A percentile compares a stretch with the other conserved stretches of the same genome.
These are phyloP conservation scores for Pythium monospermum DNA, from an alignment of 352 stramenopile genomes.

Conservation along the genomic window DNA sequence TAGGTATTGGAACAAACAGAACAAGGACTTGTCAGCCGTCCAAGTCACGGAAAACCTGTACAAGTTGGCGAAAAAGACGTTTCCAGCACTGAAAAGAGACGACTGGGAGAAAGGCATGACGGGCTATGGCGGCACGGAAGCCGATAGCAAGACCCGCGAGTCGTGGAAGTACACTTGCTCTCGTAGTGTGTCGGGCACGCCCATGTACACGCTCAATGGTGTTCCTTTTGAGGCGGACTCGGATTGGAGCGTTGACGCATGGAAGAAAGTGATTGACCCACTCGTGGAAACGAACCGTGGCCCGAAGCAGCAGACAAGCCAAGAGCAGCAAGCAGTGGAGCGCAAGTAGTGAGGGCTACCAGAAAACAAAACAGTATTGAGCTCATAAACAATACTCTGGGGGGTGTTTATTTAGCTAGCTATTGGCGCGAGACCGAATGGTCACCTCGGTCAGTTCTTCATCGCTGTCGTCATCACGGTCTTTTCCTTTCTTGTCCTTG, in stretches of 20 bases:
- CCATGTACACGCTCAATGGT: slow-evolving; percentile 33
- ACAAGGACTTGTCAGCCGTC: slow-evolving; percentile 25
- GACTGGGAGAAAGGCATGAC: slow-evolving; percentile 30
- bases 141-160: slow-evolving; percentile 20
- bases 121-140: slow-evolving; percentile 28
- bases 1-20: slow-evolving; percentile 30
- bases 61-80: slow-evolving; percentile 28
- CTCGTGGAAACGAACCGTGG: slow-evolving; percentile 24
- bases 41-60: slow-evolving; percentile 29
- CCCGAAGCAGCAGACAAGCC: too few species aligned
- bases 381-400: too few species aligned
- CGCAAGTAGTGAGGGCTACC: not conserved
- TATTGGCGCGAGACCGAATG: not conserved
- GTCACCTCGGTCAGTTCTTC: not conserved
- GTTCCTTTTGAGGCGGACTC: slow-evolving; percentile 29
- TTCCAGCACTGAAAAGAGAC: slow-evolving; percentile 22
- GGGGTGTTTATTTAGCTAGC: too few species aligned
- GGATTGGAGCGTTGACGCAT: slow-evolving; percentile 30
- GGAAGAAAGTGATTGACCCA: slow-evolving; percentile 30
- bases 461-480: not conserved
- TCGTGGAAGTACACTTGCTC: slow-evolving; percentile 38
- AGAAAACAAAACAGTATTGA: too few species aligned
- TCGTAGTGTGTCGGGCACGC: slow-evolving; percentile 31
- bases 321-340: slow-evolving; percentile 6
- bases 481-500: slow-evolving; percentile 8